Percentiles rank a stretch among this genome's conserved stretches.
Evolutionary conservation across 768 basidiomycete genomes (phyloP).

Genomic region (Calocera viscosa): DNA sequence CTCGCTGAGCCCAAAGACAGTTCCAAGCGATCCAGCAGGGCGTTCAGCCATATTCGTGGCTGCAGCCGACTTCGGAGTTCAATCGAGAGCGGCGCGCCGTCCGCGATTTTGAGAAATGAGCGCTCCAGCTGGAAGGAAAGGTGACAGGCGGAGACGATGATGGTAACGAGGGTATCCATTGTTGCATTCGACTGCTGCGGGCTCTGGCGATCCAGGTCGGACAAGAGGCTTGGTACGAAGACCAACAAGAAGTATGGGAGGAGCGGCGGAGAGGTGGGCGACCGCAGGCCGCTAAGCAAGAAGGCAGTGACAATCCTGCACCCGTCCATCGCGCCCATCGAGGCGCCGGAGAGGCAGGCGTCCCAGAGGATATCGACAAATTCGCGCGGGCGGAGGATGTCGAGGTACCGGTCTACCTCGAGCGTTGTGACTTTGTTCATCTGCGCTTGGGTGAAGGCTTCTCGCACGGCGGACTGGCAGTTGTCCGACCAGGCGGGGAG

Average conservation of each 20-base stretch:
- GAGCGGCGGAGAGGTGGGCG: conserved; percentile 43
- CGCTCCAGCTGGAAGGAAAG: conserved; percentile 4
- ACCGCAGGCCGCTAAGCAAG: conserved; percentile 47
- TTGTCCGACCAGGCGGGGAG: conserved; percentile 38
- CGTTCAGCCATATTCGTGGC: conserved; percentile 2
- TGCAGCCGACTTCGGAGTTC: neutral
- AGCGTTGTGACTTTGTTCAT: conserved; percentile 51
- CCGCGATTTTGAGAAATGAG: neutral
- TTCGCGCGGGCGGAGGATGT: conserved; percentile 41
- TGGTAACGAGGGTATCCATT: conserved; percentile 31
- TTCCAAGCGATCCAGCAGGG: neutral
- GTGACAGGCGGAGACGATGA: conserved; percentile 1
- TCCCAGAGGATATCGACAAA: conserved; percentile 61
- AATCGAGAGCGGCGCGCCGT: neutral
- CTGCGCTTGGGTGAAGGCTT: conserved; percentile 44
- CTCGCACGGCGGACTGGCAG: conserved; percentile 44
- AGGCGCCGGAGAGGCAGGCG: conserved; percentile 44
- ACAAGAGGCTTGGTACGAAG: conserved; percentile 50
- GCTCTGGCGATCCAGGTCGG: conserved; percentile 41
- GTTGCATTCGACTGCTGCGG: conserved; percentile 42
- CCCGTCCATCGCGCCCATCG: conserved; percentile 47
- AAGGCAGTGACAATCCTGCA: conserved; percentile 56
- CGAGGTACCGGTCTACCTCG: conserved; percentile 56
- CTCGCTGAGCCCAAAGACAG: neutral
- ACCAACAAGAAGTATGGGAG: conserved; percentile 62